Conservation (phyloP, 768 basidiomycete species). For the Mycena polygramma region DNA sequence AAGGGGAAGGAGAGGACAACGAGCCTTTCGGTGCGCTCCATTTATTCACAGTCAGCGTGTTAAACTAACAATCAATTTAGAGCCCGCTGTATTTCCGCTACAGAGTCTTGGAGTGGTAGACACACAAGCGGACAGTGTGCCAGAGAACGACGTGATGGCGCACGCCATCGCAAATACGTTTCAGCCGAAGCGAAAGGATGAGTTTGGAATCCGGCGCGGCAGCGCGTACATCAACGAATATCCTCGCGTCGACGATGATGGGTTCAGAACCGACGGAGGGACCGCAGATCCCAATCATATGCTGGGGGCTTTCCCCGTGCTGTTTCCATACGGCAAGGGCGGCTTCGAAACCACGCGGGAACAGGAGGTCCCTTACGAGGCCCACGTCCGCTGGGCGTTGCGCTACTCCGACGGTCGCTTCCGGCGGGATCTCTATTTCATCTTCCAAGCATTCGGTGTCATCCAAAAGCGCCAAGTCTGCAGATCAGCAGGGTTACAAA, state of each 20-base stretch:
- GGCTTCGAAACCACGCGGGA: conserved; percentile 44
- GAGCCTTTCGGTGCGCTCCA: too few relatives aligned
- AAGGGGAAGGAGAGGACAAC: too few relatives aligned
- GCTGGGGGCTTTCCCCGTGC: conserved; percentile 46
- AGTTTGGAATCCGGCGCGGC: conserved; percentile 35
- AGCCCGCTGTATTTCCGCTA: background rate
- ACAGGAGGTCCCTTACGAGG: conserved; percentile 42
- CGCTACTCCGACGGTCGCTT: conserved; percentile 48
- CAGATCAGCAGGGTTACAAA: conserved; percentile 47
- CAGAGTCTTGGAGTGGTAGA: conserved; percentile 15
- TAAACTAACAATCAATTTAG: background rate
- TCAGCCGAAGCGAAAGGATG: background rate
- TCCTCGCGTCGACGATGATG: conserved; percentile 17
- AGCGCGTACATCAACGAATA: conserved; percentile 48
- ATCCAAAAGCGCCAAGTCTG: conserved; percentile 46
- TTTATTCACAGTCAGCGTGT: too few relatives aligned
- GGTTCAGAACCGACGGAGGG: conserved; percentile 40
- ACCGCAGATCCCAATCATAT: conserved; percentile 45
- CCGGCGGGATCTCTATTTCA: conserved; percentile 42
- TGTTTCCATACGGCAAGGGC: conserved; percentile 55
- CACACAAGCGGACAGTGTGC: background rate
- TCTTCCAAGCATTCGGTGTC: conserved; percentile 48
- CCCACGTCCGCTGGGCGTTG: conserved; percentile 47
- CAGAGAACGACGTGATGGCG: background rate
- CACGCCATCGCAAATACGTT: conserved; percentile 23